Conservation (phyloP, 139 green algal genomes). For the Micromonas pusilla region DNA sequence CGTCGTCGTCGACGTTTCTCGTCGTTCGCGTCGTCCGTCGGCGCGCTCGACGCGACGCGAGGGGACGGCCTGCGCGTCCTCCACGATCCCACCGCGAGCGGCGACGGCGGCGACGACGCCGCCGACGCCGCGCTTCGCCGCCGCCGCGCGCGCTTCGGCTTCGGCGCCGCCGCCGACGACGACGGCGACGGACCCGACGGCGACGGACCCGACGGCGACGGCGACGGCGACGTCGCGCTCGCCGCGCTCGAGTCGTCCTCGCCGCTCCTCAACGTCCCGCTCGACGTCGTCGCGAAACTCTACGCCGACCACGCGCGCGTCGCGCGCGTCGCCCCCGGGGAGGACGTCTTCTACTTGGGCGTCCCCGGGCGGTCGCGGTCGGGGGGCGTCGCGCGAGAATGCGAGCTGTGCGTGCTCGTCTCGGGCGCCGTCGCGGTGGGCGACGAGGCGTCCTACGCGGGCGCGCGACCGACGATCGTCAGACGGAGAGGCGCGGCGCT, state of each 20-base stretch:
- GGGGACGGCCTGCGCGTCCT: too few relatives aligned
- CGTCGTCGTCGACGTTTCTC: too few relatives aligned
- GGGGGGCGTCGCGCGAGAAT: neutral
- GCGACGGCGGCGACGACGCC: too few relatives aligned
- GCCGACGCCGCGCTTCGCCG: neutral
- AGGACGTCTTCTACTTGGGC: neutral
- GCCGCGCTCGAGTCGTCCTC: neutral
- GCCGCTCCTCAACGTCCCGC: neutral
- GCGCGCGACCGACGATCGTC: neutral
- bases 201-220: too few relatives aligned
- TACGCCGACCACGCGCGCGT: too few relatives aligned
- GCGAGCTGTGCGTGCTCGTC: neutral
- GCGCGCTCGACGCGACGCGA: too few relatives aligned
- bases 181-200: too few relatives aligned
- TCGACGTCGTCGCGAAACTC: neutral
- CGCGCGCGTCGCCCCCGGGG: neutral
- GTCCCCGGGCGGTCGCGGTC: too few relatives aligned
- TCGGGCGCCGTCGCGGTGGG: neutral
- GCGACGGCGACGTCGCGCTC: too few relatives aligned
- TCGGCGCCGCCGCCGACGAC: neutral
- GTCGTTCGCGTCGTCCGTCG: too few relatives aligned
- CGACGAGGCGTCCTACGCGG: neutral
- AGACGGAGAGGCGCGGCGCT: neutral
- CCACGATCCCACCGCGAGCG: too few relatives aligned
- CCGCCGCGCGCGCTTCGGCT: neutral